Base-by-base conservation (phyloP, 371 early-diverging fungal species). In the Actinomortierella ambigua region DNA sequence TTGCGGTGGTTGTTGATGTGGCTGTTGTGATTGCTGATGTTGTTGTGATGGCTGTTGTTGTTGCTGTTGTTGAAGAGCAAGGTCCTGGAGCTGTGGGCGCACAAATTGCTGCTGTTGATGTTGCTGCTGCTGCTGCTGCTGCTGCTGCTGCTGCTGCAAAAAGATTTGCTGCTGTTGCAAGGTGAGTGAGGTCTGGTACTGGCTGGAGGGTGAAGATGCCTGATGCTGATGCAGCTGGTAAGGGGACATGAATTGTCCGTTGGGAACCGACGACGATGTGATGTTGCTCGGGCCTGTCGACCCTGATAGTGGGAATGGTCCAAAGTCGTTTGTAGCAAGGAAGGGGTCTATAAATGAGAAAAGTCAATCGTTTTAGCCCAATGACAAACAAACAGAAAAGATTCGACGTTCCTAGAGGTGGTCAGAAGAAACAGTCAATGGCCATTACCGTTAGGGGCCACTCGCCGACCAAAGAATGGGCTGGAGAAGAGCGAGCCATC, bases 401-500 rank as follows among this genome's bases (percentile, higher is more conserved):
- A 20, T 39, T 42, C 17, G 39, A 6, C 24, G 27, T 22, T 2
- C 23, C 2, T 29, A 2, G 23, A 14, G 17, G n/a, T 27, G 8
- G 3, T 5, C 23, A 8, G 9, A 11, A 13, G 3, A 6, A 51
- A 3, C 5, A 5, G 29, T 1, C 1, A 17, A 42, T 13, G 61
- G 66, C 67, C 67, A 66, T 66, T 59, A 13, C 48, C 54, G 29
- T 62, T 65, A 34, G 34, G 34, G 11, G 34, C 7, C 59, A 59
- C 56, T 17, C 58, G 63, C n/a, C 40, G 39, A 18, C 75, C 64
- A 51, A 73, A 67, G 60, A 71, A 65, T 17, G 73, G 59, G 43
- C 55, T 71, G 39, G 61, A 55, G 48, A 66, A 71, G 56, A 67
- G 60, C 8, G 68, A 73, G 28, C 41, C 62, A 24, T 65, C 66